These are phyloP conservation scores for Fusarium camptoceras DNA, from an alignment of 2,329 filamentous ascomycete genomes.

Conservation along the genomic window DNA sequence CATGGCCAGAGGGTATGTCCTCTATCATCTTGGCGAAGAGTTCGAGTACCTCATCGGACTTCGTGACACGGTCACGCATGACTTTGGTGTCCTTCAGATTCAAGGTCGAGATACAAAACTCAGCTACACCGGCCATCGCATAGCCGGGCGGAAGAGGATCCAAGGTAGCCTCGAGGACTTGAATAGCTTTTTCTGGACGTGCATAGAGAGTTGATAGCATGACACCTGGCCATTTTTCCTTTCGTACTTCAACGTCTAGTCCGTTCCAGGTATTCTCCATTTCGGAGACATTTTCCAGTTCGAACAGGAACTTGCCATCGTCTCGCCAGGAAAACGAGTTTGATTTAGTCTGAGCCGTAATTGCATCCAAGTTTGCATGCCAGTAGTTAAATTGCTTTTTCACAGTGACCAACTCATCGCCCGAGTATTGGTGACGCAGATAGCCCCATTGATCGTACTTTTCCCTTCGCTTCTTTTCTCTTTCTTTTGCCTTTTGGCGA, in stretches of 20 bases:
- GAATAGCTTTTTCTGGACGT: conserved; percentile 48
- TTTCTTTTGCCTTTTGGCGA: conserved; percentile 2
- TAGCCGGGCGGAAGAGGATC: conserved; percentile 54
- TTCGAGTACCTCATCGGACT: conserved; percentile 49
- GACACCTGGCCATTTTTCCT: conserved; percentile 48
- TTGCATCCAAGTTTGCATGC: conserved; percentile 45
- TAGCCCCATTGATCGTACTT: conserved; percentile 50
- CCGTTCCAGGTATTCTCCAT: conserved; percentile 53
- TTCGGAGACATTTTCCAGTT: conserved; percentile 42
- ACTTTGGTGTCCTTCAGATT: conserved; percentile 29
- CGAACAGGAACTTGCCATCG: conserved; percentile 48
- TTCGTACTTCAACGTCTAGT: conserved; percentile 44
- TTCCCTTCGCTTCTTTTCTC: conserved; percentile 14
- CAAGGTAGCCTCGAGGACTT: conserved; percentile 54
- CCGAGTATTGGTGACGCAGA: conserved; percentile 45
- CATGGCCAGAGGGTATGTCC: conserved; percentile 45
- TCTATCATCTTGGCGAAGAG: conserved; percentile 48
- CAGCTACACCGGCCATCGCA: conserved; percentile 53
- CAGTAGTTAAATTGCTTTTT: conserved; percentile 47
- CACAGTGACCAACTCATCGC: conserved; percentile 38
- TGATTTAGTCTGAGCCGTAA: conserved; percentile 31
- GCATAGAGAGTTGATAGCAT: conserved; percentile 54
- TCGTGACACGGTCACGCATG: conserved; percentile 38
- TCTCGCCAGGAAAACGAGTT: conserved; percentile 45
- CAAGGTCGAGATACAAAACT: conserved; percentile 47